A percentile compares a stretch with the other conserved stretches of the same genome.
Conservation (phyloP, 176 grass and related monocot genomes). For the Musa acuminata region DNA sequence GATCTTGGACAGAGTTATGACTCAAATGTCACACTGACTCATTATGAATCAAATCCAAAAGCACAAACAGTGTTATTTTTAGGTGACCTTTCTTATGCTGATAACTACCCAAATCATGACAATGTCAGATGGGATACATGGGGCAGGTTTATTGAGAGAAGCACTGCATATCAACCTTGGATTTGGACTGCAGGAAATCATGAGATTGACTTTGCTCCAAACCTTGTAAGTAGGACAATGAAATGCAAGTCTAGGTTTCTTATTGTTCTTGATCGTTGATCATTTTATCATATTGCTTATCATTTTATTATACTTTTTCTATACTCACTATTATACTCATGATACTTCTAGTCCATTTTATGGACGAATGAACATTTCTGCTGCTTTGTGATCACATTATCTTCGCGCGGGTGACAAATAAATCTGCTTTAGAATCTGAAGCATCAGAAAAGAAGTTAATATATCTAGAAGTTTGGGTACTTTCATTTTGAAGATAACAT, state of each 20-base stretch:
- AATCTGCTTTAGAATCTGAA: no score
- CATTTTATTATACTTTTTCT: neutral
- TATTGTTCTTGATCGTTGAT: neutral
- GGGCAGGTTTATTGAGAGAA: constrained; percentile 83
- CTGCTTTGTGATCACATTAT: no score
- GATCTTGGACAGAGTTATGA: constrained; percentile 88
- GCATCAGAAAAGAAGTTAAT: no score
- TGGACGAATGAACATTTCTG: no score
- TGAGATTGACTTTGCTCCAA: constrained; percentile 74
- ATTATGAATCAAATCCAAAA: constrained; percentile 67
- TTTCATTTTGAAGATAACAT: no score
- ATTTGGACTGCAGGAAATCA: constrained; percentile 96
- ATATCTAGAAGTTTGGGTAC: no score
- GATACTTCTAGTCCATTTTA: no score
- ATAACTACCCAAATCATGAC: constrained; percentile 69
- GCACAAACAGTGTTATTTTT: constrained; percentile 62
- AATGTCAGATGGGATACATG: constrained; percentile 95
- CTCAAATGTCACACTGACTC: constrained; percentile 65
- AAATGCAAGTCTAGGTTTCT: neutral
- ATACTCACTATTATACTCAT: no score
- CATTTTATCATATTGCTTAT: neutral
- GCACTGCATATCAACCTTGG: constrained; percentile 82
- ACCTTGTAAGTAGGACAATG: constrained; percentile 45
- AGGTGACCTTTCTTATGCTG: constrained; percentile 78
- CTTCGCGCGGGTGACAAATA: no score